Conservation (phyloP, 768 basidiomycete species). For the Termitomyces sp. region DNA sequence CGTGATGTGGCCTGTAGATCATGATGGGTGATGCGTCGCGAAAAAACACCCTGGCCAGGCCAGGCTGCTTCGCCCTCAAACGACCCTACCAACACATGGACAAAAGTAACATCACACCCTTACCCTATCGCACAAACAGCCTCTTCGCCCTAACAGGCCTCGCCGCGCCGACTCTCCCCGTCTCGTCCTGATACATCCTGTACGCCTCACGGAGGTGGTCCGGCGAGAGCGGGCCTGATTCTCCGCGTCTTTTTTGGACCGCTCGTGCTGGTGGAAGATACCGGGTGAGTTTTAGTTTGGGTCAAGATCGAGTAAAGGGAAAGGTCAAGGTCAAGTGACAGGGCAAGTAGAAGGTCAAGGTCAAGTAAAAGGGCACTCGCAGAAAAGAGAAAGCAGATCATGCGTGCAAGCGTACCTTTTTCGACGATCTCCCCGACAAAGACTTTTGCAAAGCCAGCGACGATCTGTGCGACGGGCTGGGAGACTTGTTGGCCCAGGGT, state of each 20-base stretch:
- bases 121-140: slow-evolving; percentile 60
- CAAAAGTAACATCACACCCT: too few species aligned
- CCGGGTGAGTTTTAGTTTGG: too few species aligned
- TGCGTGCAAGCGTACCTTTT: slow-evolving; percentile 48
- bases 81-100: too few species aligned
- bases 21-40: too few species aligned
- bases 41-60: too few species aligned
- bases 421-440: slow-evolving; percentile 93
- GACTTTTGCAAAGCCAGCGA: slow-evolving; percentile 86
- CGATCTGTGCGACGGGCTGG: slow-evolving; percentile 81
- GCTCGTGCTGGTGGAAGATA: slow-evolving; percentile 79
- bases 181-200: slow-evolving; percentile 72
- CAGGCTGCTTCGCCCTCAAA: too few species aligned
- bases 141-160: slow-evolving; percentile 63
- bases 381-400: too few species aligned
- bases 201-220: slow-evolving; percentile 91
- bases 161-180: slow-evolving; percentile 76
- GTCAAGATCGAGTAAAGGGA: too few species aligned
- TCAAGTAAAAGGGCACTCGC: too few species aligned
- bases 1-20: too few species aligned
- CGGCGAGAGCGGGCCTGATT: slow-evolving; percentile 76
- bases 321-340: too few species aligned
- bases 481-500: slow-evolving; percentile 77
- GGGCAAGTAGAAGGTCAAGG: too few species aligned
- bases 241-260: slow-evolving; percentile 66